These are phyloP conservation scores for Metarhizium guizhouense DNA, from an alignment of 2,329 filamentous ascomycete genomes.

Conservation along the genomic window DNA sequence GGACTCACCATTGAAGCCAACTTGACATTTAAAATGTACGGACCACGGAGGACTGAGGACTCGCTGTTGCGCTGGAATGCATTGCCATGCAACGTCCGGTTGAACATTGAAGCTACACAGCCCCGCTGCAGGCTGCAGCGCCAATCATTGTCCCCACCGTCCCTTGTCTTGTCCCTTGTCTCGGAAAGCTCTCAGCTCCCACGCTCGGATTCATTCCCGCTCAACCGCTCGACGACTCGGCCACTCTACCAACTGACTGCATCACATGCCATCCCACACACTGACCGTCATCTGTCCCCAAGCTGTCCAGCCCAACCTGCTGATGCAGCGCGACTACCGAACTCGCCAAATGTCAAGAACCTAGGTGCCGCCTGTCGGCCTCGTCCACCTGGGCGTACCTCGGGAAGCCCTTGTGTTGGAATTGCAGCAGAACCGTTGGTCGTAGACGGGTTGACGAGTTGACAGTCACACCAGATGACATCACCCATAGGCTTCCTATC, in stretches of 20 bases:
- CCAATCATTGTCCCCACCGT: too few relatives aligned
- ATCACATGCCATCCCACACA: conserved; percentile 6
- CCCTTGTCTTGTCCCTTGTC: too few relatives aligned
- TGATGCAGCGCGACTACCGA: neutral
- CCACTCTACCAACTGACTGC: neutral
- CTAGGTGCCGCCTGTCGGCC: conserved; percentile 1
- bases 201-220: neutral
- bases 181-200: too few relatives aligned
- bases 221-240: neutral
- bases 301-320: too few relatives aligned
- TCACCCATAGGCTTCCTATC: conserved; percentile 6
- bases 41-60: too few relatives aligned
- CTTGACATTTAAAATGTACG: too few relatives aligned
- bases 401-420: neutral
- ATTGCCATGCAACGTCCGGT: neutral
- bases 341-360: conserved; percentile 1
- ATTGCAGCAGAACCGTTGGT: neutral
- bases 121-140: neutral
- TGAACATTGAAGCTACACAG: neutral
- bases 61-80: too few relatives aligned
- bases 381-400: conserved; percentile 3
- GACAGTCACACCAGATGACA: conserved; percentile 5
- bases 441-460: neutral
- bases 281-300: neutral
- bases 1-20: too few relatives aligned